Conservation (phyloP, 306 rosid genomes). For the Malus domestica region DNA sequence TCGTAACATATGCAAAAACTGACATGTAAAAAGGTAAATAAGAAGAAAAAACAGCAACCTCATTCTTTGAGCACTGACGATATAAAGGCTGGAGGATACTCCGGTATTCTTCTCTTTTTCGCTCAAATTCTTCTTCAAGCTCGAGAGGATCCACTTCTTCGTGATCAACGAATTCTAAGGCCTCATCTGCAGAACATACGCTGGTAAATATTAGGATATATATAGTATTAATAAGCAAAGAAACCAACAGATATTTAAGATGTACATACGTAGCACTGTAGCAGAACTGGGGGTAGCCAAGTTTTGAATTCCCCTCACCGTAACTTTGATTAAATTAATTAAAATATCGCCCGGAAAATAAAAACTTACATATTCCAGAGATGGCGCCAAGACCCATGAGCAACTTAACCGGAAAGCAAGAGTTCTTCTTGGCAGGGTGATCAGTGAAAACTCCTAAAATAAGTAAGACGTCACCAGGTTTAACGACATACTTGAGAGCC, state of each 20-base stretch:
- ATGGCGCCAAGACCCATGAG: not conserved
- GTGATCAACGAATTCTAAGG: not conserved
- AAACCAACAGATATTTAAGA: no score
- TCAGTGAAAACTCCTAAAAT: conserved; percentile 16
- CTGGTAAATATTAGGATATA: not conserved
- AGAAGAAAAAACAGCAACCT: not conserved
- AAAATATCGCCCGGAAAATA: no score
- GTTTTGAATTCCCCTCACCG: not conserved
- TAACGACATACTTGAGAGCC: conserved; percentile 13
- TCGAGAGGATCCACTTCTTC: conserved; percentile 11
- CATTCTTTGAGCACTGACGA: conserved; percentile 2
- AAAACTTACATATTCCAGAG: not conserved
- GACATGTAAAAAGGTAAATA: not conserved
- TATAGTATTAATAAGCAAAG: not conserved
- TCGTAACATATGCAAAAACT: not conserved
- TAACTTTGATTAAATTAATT: not conserved
- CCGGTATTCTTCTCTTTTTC: conserved; percentile 1
- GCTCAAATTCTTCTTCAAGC: conserved; percentile 10
- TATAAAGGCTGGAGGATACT: conserved; percentile 7
- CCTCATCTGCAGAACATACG: conserved; percentile 2
- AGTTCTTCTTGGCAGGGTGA: not conserved
- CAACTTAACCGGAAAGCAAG: conserved; percentile 20
- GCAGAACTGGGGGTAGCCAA: not conserved
- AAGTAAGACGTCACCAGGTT: conserved; percentile 12
- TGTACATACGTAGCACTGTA: not conserved